Evolutionary conservation across 345 rosid genomes (phyloP), one percentile per base, ranked within the genome.

Genomic region (Rubroshorea leprosula): DNA sequence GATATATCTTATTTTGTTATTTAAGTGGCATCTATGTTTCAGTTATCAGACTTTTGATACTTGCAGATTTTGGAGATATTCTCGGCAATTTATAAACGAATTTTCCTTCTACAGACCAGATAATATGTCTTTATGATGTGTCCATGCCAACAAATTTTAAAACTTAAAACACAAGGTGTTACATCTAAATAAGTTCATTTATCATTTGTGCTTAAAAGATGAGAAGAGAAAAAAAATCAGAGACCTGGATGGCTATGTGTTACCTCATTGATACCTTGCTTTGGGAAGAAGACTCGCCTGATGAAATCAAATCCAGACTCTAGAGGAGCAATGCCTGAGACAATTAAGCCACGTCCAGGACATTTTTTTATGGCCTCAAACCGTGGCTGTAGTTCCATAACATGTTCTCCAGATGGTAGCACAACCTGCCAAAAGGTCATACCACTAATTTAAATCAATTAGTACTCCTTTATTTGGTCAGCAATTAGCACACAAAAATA

Each of bases 281-380:
- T 83, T 1, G 90, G 95, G 61, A 61, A 64, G 23, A 86, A 90
- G 77, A 13, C 79, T 17, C 97, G 79, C 66, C 93, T 86, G 26
- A 58, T 68, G 57, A 81, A 78, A 67, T 83, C 85, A 57, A 84
- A 86, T 10, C 69, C 76, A 23, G 90, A 80, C 14, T 71, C 86
- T 6, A 59, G 48, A 11, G 81, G 62, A 50, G 77, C 87, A 27
- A 53, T 70, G 29, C 74, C 82, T 54, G 93, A 65, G 18, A 83
- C 83, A 50, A 87, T 67, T 5, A 84, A 69, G n/a, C 90, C 89
- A 25, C 21, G 5, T 54, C 70, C 83, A 17, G 89, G 79, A 23
- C 74, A 83, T 57, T 83, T 72, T 23, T 7, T 0, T 46, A 87
- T 75, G 48, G 70, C 67, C 52, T 81, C 89, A 45, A 74, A 39